Base-by-base conservation (phyloP, 106 monocot species). In the Dioscorea zingiberensis region DNA sequence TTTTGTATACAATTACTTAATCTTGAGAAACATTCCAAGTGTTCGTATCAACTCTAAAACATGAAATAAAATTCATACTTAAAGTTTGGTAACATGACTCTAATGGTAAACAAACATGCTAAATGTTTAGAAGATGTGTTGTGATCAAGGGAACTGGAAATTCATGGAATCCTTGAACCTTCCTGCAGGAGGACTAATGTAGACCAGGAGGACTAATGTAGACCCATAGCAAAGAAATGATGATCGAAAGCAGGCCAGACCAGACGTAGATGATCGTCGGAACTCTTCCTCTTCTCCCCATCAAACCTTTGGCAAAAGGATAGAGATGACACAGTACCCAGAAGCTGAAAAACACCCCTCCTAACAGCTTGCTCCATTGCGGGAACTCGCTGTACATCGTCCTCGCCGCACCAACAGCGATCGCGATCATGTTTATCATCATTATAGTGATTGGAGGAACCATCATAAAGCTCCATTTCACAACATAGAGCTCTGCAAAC, bases 301-400 rank as follows among this genome's bases (percentile, higher is more conserved):
- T 91, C 74, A 95, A 29, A 59, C 95, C 95, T 61, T 91, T 95
- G 0, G 91, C 88, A 29, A 91, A 95, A 5, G 95, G 95, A 61
- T 95, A 95, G 25, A 95, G 65, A 73, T 95, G 95, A 60, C 87
- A 91, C 29, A 95, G 74, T 46, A 95, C 95, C 95, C 95, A 95
- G 72, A 83, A 88, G 76, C 95, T 95, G 75, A 95, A 95, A 85
- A 95, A 91, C 13, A 83, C 88, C 11, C 91, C 95, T 25, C 95
- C 95, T 8, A 86, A 12, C 3, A 97, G 78, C 81, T 79, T 92
- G 60, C 88, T 97, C 97, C 97, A 97, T 48, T 78, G 74, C 9
- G 97, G 97, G 65, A 70, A 83, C 79, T 67, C 69, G 27, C 97
- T 88, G 79, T 97, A 97, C 74, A 92, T 55, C 1, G 91, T 84